A percentile compares a stretch with the other conserved stretches of the same genome.
Evolutionary conservation across 2,329 filamentous ascomycete genomes (phyloP).

Genomic region (Aureobasidium sp.): DNA sequence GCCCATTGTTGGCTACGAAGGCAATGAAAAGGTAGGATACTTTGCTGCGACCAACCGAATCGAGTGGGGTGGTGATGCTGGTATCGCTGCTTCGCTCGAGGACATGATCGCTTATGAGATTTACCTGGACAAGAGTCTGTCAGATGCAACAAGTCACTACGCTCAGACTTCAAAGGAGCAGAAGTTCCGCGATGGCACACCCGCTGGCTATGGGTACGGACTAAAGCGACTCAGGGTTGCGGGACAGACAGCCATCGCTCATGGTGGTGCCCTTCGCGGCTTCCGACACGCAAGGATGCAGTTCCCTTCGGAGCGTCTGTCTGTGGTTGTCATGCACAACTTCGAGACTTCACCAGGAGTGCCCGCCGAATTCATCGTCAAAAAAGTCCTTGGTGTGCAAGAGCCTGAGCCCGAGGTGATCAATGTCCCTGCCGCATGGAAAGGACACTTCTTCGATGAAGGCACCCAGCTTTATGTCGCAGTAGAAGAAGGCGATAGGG

Average conservation of each 20-base stretch:
- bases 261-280: conserved; percentile 38
- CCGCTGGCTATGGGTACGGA: conserved; percentile 35
- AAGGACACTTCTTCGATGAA: conserved; percentile 34
- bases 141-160: conserved; percentile 32
- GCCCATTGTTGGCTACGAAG: conserved; percentile 40
- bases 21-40: conserved; percentile 33
- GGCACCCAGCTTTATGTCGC: conserved; percentile 31
- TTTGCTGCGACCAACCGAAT: conserved; percentile 35
- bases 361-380: conserved; percentile 28
- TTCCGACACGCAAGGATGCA: conserved; percentile 35
- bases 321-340: conserved; percentile 38
- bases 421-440: conserved; percentile 24
- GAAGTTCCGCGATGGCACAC: conserved; percentile 30
- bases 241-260: conserved; percentile 29
- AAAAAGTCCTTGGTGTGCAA: conserved; percentile 25
- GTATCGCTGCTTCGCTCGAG: conserved; percentile 37
- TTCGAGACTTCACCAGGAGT: conserved; percentile 28
- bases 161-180: conserved; percentile 24
- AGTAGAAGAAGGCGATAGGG: conserved; percentile 22
- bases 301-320: conserved; percentile 30
- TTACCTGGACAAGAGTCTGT: conserved; percentile 30
- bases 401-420: conserved; percentile 18
- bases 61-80: conserved; percentile 43
- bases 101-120: conserved; percentile 43
- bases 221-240: conserved; percentile 26